Percentiles rank a stretch among this genome's conserved stretches.
Conservation (phyloP, 805 yeast species). For the Diddensiella caesifluorescens region DNA sequence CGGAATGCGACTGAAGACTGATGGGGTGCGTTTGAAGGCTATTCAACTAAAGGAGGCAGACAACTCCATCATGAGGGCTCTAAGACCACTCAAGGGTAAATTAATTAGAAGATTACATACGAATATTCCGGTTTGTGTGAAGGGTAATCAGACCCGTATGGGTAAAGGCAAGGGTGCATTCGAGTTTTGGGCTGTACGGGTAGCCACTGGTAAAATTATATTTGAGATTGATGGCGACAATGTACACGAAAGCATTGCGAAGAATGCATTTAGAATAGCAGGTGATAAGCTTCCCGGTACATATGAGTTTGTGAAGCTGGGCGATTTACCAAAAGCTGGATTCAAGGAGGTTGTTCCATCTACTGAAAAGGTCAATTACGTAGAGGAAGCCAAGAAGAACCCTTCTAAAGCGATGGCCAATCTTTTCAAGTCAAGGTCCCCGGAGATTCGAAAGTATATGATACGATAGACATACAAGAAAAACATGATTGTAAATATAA, state of each 20-base stretch:
- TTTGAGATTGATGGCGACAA: constrained; percentile 74
- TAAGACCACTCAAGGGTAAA: constrained; percentile 61
- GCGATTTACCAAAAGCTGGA: constrained; percentile 67
- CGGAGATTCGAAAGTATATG: constrained; percentile 54
- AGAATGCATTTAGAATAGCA: constrained; percentile 84
- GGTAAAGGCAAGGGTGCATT: constrained; percentile 99
- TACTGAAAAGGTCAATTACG: constrained; percentile 43
- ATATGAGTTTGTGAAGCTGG: constrained; percentile 71
- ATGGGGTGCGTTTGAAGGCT: constrained; percentile 81
- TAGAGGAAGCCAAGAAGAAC: constrained; percentile 46
- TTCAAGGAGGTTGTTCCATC: constrained; percentile 45
- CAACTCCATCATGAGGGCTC: constrained; percentile 72
- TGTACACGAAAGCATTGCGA: constrained; percentile 83
- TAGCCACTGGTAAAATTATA: constrained; percentile 89
- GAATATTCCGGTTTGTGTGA: constrained; percentile 84
- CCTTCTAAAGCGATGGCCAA: constrained; percentile 66
- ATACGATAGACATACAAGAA: constrained; percentile 42
- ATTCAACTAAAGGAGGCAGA: constrained; percentile 89
- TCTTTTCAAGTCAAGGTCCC: constrained; percentile 44
- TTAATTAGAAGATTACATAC: constrained; percentile 78
- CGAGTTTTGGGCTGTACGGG: constrained; percentile 95
- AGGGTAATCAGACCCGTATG: constrained; percentile 99
- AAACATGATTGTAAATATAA: neutral
- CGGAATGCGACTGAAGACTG: constrained; percentile 84
- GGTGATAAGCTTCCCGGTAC: constrained; percentile 88